Conservation (phyloP, 2,329 filamentous ascomycete species). For the Fusarium beomiforme region DNA sequence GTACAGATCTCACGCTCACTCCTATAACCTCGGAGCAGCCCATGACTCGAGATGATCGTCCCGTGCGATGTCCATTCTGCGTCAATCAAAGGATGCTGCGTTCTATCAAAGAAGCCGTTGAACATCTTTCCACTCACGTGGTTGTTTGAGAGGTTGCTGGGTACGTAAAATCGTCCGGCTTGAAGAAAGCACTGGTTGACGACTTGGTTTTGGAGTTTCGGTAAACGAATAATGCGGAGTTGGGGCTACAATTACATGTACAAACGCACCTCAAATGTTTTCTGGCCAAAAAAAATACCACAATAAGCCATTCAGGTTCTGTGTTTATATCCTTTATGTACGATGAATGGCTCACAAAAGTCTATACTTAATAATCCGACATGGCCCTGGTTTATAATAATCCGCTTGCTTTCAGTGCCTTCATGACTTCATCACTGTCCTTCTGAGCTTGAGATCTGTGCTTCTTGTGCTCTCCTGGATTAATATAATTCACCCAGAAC, state of each 20-base stretch:
- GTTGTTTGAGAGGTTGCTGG: constrained; percentile 52
- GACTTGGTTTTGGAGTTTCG: constrained; percentile 23
- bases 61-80: constrained; percentile 68
- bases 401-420: constrained; percentile 56
- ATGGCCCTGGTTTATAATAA: constrained; percentile 24
- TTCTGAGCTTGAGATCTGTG: constrained; percentile 43
- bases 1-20: constrained; percentile 60
- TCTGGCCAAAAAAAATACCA: constrained; percentile 1
- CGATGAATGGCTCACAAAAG: background rate
- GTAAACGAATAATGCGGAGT: constrained; percentile 20
- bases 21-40: constrained; percentile 63
- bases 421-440: constrained; percentile 55
- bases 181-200: background rate
- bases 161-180: background rate
- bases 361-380: constrained; percentile 18
- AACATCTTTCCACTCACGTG: constrained; percentile 70
- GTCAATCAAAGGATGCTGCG: constrained; percentile 70
- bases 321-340: background rate
- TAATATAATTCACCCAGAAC: constrained; percentile 88
- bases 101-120: constrained; percentile 69
- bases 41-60: constrained; percentile 57
- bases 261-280: constrained; percentile 3
- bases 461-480: constrained; percentile 53
- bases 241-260: background rate
- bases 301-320: background rate